Conservation (phyloP, 495 filamentous ascomycete species). For the Copromyces sp. region DNA sequence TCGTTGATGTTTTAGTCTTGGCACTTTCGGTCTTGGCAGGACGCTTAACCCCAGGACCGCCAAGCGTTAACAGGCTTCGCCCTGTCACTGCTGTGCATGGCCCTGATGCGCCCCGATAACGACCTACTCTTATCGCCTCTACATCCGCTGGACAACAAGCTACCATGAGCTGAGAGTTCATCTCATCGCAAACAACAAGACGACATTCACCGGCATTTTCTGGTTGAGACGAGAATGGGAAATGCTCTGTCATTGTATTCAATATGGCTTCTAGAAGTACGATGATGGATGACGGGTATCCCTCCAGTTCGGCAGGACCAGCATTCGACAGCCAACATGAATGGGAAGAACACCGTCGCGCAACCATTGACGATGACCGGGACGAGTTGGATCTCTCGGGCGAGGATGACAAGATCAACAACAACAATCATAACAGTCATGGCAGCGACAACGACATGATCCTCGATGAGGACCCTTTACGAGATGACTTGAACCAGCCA, state of each 20-base stretch:
- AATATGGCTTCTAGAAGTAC: constrained; percentile 12
- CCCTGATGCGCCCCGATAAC: neutral
- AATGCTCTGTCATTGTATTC: neutral
- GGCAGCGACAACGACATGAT: constrained; percentile 24
- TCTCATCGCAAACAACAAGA: neutral
- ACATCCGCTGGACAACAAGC: neutral
- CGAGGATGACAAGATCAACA: constrained; percentile 25
- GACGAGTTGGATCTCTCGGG: constrained; percentile 38
- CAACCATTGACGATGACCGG: constrained; percentile 23
- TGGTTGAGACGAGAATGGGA: constrained; percentile 10
- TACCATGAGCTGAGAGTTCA: neutral
- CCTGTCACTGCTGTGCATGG: neutral
- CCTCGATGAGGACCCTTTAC: constrained; percentile 40
- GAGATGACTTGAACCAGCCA: constrained; percentile 41
- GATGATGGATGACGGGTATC: constrained; percentile 12
- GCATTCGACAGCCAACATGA: neutral
- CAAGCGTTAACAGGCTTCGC: neutral
- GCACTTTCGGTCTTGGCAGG: neutral
- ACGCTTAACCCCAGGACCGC: neutral
- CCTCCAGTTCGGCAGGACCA: constrained; percentile 7
- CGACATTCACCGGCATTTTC: neutral
- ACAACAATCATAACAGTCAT: constrained; percentile 14
- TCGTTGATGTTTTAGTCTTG: too few relatives aligned
- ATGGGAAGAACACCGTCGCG: constrained; percentile 13
- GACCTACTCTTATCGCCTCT: neutral